phyloP scores from a whole-genome alignment of 1,139 yeast species.

The Trichomonascaceae sp. region DNA sequence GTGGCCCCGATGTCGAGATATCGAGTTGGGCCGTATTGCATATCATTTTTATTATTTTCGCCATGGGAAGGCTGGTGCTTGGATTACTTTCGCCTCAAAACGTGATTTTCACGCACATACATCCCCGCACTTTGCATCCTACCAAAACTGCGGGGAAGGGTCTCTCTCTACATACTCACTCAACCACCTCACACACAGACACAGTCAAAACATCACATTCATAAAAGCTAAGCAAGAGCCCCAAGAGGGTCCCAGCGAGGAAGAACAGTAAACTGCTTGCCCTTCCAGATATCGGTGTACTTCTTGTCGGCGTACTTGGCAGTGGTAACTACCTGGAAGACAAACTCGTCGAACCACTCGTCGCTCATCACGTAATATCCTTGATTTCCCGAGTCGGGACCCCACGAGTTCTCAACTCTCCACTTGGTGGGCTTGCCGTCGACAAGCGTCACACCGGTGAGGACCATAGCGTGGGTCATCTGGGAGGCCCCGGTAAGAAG shows the following conservation, averaged over 20 bases:
- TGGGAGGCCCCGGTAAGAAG: constrained; percentile 43
- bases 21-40: neutral
- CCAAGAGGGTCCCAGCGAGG: constrained; percentile 64
- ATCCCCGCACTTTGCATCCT: too few species aligned
- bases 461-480: constrained; percentile 61
- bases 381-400: constrained; percentile 43
- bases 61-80: neutral
- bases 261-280: constrained; percentile 36
- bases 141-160: too few species aligned
- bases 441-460: constrained; percentile 46
- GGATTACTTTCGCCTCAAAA: neutral
- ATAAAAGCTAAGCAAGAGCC: constrained; percentile 34
- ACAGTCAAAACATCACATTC: neutral
- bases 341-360: constrained; percentile 54
- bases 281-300: constrained; percentile 36
- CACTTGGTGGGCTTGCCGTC: constrained; percentile 45
- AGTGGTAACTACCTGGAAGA: constrained; percentile 48
- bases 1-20: neutral
- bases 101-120: neutral
- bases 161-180: too few species aligned
- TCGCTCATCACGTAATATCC: constrained; percentile 56
- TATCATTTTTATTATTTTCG: neutral
- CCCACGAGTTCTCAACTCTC: constrained; percentile 66
- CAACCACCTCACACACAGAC: too few species aligned
- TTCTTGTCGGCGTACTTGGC: constrained; percentile 35